Conservation (phyloP, 257 asterid genomes). For the Solanum chiquidenum region DNA sequence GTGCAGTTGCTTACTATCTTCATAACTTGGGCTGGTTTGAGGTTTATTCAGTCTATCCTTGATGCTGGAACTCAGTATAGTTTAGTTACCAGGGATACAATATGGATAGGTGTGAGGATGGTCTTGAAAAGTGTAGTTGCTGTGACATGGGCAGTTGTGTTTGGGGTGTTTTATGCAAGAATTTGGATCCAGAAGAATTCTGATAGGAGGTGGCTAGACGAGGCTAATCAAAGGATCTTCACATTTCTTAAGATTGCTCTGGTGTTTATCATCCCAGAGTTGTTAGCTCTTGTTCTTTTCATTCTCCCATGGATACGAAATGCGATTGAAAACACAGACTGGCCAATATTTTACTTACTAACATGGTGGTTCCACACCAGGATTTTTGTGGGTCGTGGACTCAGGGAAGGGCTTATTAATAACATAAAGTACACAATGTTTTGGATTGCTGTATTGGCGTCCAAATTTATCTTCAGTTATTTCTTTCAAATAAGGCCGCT, state of each 20-base stretch:
- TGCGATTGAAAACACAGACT: slow-evolving; percentile 57
- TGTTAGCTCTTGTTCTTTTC: slow-evolving; percentile 62
- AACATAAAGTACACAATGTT: slow-evolving; percentile 60
- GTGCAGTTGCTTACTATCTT: slow-evolving; percentile 73
- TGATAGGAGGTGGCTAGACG: slow-evolving; percentile 60
- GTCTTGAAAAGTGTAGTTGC: slow-evolving; percentile 77
- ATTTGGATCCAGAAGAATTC: slow-evolving; percentile 82
- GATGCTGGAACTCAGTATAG: slow-evolving; percentile 99
- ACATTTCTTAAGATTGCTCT: slow-evolving; percentile 66
- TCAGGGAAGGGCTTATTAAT: slow-evolving; percentile 82
- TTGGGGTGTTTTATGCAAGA: slow-evolving; percentile 66
- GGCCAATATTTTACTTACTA: slow-evolving; percentile 41
- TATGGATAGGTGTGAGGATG: slow-evolving; percentile 77
- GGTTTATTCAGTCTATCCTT: slow-evolving; percentile 75
- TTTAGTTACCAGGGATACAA: slow-evolving; percentile 66
- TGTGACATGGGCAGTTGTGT: slow-evolving; percentile 59
- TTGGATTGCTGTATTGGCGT: slow-evolving; percentile 57
- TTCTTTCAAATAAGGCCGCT: slow-evolving; percentile 82
- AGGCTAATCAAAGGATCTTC: slow-evolving; percentile 53
- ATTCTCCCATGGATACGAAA: slow-evolving; percentile 80
- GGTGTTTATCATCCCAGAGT: slow-evolving; percentile 63
- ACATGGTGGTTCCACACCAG: slow-evolving; percentile 91
- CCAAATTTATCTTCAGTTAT: slow-evolving; percentile 74
- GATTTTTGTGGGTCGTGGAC: slow-evolving; percentile 77
- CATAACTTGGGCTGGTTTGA: slow-evolving; percentile 88